Evolutionary conservation across 495 filamentous ascomycete species (phyloP).

Genomic region (Astrocystis sublimbata): DNA sequence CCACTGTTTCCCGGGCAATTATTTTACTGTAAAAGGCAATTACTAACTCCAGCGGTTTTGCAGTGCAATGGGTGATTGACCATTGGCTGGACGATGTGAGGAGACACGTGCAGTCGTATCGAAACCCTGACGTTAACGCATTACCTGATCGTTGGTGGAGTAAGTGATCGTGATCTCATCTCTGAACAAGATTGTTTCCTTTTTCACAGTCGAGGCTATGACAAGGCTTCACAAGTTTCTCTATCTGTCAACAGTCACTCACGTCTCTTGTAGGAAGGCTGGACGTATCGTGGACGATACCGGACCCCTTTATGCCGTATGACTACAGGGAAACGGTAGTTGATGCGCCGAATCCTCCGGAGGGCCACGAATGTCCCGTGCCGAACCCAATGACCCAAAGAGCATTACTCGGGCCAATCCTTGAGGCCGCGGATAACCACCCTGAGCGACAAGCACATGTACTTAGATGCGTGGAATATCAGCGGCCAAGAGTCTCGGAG

Average conservation of each 20-base stretch:
- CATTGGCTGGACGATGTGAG: no score
- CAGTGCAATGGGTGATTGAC: no score
- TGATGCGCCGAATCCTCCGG: neutral
- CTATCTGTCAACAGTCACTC: neutral
- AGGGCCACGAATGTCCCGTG: neutral
- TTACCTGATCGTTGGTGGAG: slow-evolving; percentile 2
- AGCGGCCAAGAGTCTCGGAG: slow-evolving; percentile 1
- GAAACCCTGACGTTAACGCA: neutral
- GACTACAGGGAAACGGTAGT: neutral
- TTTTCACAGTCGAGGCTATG: no score
- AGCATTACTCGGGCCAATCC: neutral
- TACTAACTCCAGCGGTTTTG: no score
- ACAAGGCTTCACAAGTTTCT: neutral
- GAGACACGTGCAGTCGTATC: neutral
- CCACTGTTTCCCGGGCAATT: no score
- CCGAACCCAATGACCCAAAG: neutral
- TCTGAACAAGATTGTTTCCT: no score
- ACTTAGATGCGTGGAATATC: neutral
- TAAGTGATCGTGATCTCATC: no score
- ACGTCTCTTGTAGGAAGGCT: neutral
- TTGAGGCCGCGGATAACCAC: no score
- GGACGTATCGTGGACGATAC: slow-evolving; percentile 7
- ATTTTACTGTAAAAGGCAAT: no score
- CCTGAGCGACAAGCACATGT: neutral
- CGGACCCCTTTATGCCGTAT: slow-evolving; percentile 5